Evolutionary conservation across 192 early-diverging fungal species (phyloP).

Genomic region (Gamsiella multidivaricata): DNA sequence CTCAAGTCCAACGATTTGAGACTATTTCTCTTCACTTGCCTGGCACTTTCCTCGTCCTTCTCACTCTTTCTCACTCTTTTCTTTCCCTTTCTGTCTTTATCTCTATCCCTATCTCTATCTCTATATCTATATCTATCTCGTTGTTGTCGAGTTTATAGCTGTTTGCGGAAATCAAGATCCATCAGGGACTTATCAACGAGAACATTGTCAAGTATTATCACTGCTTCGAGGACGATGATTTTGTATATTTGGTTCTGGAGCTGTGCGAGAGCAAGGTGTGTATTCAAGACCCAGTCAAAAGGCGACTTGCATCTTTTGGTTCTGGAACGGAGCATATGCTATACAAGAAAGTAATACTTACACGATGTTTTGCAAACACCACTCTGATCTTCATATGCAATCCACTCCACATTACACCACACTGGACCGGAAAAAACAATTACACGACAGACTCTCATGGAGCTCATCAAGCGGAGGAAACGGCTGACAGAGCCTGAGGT

Average conservation of each 20-base stretch:
- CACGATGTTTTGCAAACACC: too few species aligned
- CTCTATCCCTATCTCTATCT: background rate
- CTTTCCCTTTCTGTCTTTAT: background rate
- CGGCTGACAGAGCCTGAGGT: conserved; percentile 91
- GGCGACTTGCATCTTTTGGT: too few species aligned
- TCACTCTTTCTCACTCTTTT: background rate
- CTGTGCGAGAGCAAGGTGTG: conserved; percentile 86
- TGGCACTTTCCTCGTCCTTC: background rate
- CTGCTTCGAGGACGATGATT: conserved; percentile 88
- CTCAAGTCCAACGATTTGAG: too few species aligned
- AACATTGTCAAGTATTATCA: conserved; percentile 84
- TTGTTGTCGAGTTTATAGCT: conserved; percentile 53
- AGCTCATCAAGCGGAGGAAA: conserved; percentile 80
- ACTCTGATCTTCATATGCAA: too few species aligned
- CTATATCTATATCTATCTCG: background rate
- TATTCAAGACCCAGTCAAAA: too few species aligned
- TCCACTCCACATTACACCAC: too few species aligned
- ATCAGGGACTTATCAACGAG: conserved; percentile 75
- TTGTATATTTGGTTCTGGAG: conserved; percentile 93
- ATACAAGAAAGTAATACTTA: too few species aligned
- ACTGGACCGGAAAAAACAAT: background rate
- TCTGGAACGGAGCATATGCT: too few species aligned
- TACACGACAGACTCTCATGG: conserved; percentile 78
- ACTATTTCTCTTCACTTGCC: too few species aligned
- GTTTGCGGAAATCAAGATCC: conserved; percentile 84